Evolutionary conservation across 148 eudicot species (phyloP), one percentile per base, ranked within the genome.

Genomic region (Chenopodium berlandieri): DNA sequence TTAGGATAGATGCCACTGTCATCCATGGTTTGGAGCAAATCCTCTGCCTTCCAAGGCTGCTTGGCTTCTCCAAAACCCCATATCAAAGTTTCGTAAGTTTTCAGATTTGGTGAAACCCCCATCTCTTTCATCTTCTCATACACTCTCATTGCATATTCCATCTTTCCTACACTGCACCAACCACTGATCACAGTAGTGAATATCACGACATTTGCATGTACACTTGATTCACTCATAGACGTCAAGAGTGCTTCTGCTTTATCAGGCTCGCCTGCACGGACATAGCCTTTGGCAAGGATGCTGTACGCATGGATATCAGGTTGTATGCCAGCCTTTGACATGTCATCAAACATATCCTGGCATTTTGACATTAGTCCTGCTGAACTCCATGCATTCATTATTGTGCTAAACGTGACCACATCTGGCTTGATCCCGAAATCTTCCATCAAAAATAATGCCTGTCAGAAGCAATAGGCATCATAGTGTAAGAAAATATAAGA

Each of bases 341-440:
- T 92, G 83, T 92, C 93, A 77, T 94, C 87, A 72, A 97, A 94
- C 54, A 92, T 87, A 50, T 86, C 89, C 71, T 86, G 90, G 88
- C 97, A 97, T 81, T 91, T 96, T 68, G 87, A 88, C 95, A 97
- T 94, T 48, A 88, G 88, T 37, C 99, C 98, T 4, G 90, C 93
- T 22, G 97, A 90, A 82, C 98, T 93, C 97, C 98, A 92, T 5
- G 92, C 94, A 77, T 97, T 94, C 99, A 97, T 97, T 71, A 97
- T 90, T 78, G 98, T 97, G 90, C 99, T 94, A 85, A 92, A 97
- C 54, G 99, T 92, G 73, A 97, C 75, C 40, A 97, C 99, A 79
- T 97, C 99, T 19, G 99, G 99, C 86, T 94, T 92, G 27, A 97
- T 87, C 56, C 93, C 95, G 81, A 80, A 91, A 48, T 94, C 94